Evolutionary conservation across 345 rosid species (phyloP).

Genomic region (Brassica nigra): DNA sequence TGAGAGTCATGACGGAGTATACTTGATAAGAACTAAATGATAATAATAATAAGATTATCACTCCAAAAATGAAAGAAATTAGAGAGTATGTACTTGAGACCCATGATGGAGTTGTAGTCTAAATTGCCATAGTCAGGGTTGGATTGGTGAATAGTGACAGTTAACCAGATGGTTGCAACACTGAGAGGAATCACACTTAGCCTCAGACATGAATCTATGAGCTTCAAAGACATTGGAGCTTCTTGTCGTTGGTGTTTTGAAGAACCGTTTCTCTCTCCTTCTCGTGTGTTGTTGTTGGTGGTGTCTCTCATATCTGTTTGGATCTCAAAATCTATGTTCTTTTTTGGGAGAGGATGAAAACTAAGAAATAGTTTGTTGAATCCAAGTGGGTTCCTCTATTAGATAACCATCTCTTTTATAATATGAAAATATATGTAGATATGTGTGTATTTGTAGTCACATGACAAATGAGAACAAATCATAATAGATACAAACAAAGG

Average conservation of each 20-base stretch:
- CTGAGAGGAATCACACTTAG: slow-evolving; percentile 75
- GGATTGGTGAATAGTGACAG: slow-evolving; percentile 65
- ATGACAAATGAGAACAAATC: slow-evolving; percentile 29
- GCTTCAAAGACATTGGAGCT: slow-evolving; percentile 45
- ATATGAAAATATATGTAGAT: background rate
- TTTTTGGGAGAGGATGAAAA: slow-evolving; percentile 15
- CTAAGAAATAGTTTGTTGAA: background rate
- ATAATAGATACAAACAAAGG: slow-evolving; percentile 19
- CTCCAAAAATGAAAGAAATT: background rate
- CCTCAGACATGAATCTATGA: slow-evolving; percentile 68
- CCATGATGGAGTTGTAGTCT: slow-evolving; percentile 55
- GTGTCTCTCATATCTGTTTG: slow-evolving; percentile 29
- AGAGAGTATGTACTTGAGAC: slow-evolving; percentile 66
- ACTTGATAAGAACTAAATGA: background rate
- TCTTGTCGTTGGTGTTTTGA: slow-evolving; percentile 41
- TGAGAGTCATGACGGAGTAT: background rate
- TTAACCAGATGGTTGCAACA: slow-evolving; percentile 73
- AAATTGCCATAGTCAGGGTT: slow-evolving; percentile 61
- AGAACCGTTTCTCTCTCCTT: slow-evolving; percentile 30
- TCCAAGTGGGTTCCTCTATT: slow-evolving; percentile 20
- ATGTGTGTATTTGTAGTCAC: slow-evolving; percentile 24
- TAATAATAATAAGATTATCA: background rate
- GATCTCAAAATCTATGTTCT: slow-evolving; percentile 10
- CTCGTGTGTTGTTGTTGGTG: slow-evolving; percentile 24
- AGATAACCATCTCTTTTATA: slow-evolving; percentile 24